Percentiles rank a stretch among this genome's conserved stretches.
These are phyloP conservation scores for Ogataea minuta DNA, from an alignment of 805 yeast genomes.

Conservation along the genomic window DNA sequence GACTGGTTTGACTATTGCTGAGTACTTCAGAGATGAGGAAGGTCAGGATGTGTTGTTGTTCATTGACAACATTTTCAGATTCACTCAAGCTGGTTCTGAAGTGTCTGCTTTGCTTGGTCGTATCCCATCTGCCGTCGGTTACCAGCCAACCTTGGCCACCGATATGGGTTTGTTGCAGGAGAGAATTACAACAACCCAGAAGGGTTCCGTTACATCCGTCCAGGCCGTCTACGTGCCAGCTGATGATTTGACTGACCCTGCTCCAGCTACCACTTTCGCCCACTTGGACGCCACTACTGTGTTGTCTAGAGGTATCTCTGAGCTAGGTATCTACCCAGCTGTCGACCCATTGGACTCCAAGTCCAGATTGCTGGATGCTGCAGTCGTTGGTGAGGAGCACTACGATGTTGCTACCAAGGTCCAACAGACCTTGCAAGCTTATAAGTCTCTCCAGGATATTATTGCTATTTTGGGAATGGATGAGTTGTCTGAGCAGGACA, in stretches of 20 bases:
- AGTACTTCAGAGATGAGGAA: constrained; percentile 99
- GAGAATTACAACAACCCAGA: constrained; percentile 99
- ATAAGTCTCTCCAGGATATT: constrained; percentile 99
- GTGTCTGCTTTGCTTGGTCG: constrained; percentile 99
- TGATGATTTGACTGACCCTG: constrained; percentile 99
- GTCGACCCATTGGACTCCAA: constrained; percentile 99
- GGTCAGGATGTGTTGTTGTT: constrained; percentile 99
- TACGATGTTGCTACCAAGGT: constrained; percentile 92
- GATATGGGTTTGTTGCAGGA: constrained; percentile 99
- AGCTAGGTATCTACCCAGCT: constrained; percentile 99
- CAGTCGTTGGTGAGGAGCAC: constrained; percentile 99
- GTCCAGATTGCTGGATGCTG: constrained; percentile 95
- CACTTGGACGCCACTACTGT: constrained; percentile 99
- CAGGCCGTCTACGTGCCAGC: constrained; percentile 99
- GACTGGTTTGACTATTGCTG: constrained; percentile 99
- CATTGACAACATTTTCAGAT: constrained; percentile 99
- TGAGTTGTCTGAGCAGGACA: constrained; percentile 97
- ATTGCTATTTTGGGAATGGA: constrained; percentile 99
- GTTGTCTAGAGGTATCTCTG: constrained; percentile 99
- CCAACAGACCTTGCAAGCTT: constrained; percentile 98
- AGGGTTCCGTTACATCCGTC: constrained; percentile 99
- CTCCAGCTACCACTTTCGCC: constrained; percentile 99
- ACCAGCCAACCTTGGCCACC: constrained; percentile 99
- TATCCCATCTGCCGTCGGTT: constrained; percentile 99
- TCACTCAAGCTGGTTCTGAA: constrained; percentile 99